Percentiles rank a stretch among this genome's conserved stretches.
These are phyloP conservation scores for Ogataea nitratoaversa DNA, from an alignment of 805 yeast species.

Conservation along the genomic window DNA sequence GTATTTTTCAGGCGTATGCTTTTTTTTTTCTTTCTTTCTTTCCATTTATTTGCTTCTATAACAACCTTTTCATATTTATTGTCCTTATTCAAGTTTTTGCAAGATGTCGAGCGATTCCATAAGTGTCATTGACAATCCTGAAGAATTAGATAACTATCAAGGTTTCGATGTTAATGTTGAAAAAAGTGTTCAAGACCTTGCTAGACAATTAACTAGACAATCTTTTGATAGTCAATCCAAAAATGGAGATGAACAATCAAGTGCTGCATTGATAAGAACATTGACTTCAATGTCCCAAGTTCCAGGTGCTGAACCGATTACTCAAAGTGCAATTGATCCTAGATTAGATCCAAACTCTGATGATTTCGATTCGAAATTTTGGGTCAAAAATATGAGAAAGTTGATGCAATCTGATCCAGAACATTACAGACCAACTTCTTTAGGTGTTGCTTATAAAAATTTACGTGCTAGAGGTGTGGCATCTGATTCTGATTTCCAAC, in stretches of 20 bases:
- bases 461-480: constrained; percentile 63
- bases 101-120: constrained; percentile 18
- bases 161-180: constrained; percentile 20
- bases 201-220: constrained; percentile 33
- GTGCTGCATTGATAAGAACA: constrained; percentile 25
- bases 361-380: constrained; percentile 54
- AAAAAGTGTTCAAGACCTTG: constrained; percentile 36
- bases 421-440: constrained; percentile 54
- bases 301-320: constrained; percentile 43
- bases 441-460: constrained; percentile 57
- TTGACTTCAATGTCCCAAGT: constrained; percentile 50
- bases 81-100: no score
- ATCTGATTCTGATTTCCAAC: constrained; percentile 63
- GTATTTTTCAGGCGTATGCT: no score
- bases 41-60: no score
- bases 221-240: constrained; percentile 1
- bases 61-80: no score
- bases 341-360: constrained; percentile 56
- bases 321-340: constrained; percentile 27
- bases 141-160: constrained; percentile 5
- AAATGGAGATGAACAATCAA: constrained; percentile 5
- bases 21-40: no score
- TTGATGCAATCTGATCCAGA: constrained; percentile 52
- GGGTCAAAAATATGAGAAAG: constrained; percentile 64
- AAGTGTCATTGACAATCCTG: constrained; percentile 15